Percentiles rank a stretch among this genome's conserved stretches.
Conservation (phyloP, 2,329 filamentous ascomycete species). For the Neoscytalidium dimidiatum region DNA sequence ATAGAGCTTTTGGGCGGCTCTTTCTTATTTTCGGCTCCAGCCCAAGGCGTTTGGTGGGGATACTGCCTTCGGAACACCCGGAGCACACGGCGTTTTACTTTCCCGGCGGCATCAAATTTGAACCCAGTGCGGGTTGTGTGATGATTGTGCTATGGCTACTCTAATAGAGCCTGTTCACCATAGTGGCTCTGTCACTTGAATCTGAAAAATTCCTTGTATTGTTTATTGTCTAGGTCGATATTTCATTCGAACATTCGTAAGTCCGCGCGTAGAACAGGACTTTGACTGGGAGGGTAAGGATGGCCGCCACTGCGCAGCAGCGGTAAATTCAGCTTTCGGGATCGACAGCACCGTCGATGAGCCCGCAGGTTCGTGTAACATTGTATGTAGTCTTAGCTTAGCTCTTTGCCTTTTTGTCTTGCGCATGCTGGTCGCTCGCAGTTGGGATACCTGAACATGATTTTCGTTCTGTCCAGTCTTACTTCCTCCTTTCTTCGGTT, state of each 20-base stretch:
- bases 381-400: neutral
- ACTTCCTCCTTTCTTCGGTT: neutral
- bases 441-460: conserved; percentile 2
- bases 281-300: neutral
- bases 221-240: neutral
- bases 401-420: neutral
- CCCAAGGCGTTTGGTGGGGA: neutral
- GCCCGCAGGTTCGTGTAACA: neutral
- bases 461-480: neutral
- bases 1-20: conserved; percentile 1
- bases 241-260: neutral
- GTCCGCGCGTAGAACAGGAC: neutral
- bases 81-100: neutral
- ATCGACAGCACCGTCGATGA: neutral
- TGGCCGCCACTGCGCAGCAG: neutral
- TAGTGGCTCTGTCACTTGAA: conserved; percentile 3
- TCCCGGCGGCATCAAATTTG: neutral
- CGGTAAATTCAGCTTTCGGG: neutral
- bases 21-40: neutral
- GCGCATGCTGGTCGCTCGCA: neutral
- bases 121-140: conserved; percentile 12
- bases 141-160: conserved; percentile 14
- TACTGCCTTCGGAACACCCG: neutral
- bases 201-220: conserved; percentile 5
- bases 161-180: conserved; percentile 3